Evolutionary conservation across 495 filamentous ascomycete genomes (phyloP).

Genomic region (Tuber umbilicatum): DNA sequence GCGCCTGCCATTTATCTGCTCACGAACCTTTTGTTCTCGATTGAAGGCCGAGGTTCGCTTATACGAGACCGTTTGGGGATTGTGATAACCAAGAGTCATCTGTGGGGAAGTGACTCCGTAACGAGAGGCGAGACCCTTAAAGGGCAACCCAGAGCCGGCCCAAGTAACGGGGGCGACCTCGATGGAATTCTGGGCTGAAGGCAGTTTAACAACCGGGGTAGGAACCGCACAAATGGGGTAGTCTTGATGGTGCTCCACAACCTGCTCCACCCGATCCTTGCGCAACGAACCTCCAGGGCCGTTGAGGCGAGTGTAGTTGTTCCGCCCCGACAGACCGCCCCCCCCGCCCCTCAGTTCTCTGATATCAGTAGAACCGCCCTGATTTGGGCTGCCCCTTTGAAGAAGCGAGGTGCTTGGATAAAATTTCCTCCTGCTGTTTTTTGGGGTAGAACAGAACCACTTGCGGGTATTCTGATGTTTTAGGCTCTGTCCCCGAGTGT

Average conservation of each 20-base stretch:
- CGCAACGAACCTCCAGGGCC: not conserved
- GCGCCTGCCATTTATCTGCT: not conserved
- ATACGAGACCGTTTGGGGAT: not conserved
- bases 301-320: not conserved
- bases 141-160: not conserved
- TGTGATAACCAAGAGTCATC: not conserved
- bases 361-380: not conserved
- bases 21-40: not conserved
- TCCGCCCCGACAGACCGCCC: not conserved
- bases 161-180: not conserved
- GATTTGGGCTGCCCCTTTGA: not conserved
- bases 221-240: not conserved
- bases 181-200: not conserved
- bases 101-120: not conserved
- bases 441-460: not conserved
- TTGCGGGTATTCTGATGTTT: not conserved
- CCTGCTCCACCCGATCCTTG: not conserved
- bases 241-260: not conserved
- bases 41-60: not conserved
- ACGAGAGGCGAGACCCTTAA: not conserved
- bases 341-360: not conserved
- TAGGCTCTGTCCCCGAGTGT: not conserved
- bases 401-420: not conserved
- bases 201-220: not conserved
- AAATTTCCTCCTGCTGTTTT: not conserved